phyloP scores from a whole-genome alignment of 192 early-diverging fungal species.

The Coemansia sp. region DNA sequence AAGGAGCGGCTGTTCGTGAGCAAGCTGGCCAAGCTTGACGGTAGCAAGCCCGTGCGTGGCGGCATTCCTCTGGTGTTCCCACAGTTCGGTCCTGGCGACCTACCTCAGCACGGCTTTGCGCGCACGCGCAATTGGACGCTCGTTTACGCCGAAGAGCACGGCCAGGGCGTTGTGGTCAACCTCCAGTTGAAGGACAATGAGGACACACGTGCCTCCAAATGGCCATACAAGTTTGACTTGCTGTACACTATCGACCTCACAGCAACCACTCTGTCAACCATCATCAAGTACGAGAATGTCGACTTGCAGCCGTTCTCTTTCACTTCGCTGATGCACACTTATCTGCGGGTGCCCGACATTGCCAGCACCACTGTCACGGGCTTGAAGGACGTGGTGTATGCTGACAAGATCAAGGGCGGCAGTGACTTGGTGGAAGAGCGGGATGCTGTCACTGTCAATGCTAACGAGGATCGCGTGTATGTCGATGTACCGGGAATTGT shows the following conservation, averaged over 20 bases:
- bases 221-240: slow-evolving; percentile 73
- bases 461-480: slow-evolving; percentile 90
- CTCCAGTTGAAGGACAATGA: slow-evolving; percentile 48
- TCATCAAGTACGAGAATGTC: slow-evolving; percentile 76
- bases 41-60: slow-evolving; percentile 92
- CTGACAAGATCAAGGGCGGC: slow-evolving; percentile 73
- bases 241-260: slow-evolving; percentile 82
- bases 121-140: slow-evolving; percentile 52
- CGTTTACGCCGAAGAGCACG: slow-evolving; percentile 26
- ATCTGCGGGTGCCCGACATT: slow-evolving; percentile 76
- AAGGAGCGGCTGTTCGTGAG: slow-evolving; percentile 89
- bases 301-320: slow-evolving; percentile 75
- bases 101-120: slow-evolving; percentile 63
- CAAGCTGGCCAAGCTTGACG: slow-evolving; percentile 78
- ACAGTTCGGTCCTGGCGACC: slow-evolving; percentile 58
- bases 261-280: slow-evolving; percentile 71
- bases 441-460: slow-evolving; percentile 62
- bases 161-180: slow-evolving; percentile 43
- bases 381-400: slow-evolving; percentile 65
- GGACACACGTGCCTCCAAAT: slow-evolving; percentile 42
- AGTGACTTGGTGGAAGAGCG: slow-evolving; percentile 47
- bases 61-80: slow-evolving; percentile 67
- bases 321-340: slow-evolving; percentile 92
- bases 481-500: slow-evolving; percentile 62
- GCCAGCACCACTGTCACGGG: slow-evolving; percentile 64